Conservation (phyloP, 257 asterid genomes). For the Rubia yunnanensis region DNA sequence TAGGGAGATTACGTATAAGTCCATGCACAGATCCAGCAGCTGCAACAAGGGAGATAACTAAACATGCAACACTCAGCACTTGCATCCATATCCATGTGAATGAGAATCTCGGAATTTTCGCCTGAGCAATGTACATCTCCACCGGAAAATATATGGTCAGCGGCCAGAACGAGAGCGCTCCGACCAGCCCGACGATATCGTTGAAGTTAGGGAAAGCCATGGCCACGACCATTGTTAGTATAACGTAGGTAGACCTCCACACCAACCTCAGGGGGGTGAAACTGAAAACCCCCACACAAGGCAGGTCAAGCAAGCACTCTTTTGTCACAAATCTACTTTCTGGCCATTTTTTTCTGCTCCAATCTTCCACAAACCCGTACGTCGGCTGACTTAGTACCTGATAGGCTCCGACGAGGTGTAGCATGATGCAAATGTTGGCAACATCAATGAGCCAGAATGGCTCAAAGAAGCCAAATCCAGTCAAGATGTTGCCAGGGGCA, state of each 20-base stretch:
- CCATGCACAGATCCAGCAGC: constrained; percentile 56
- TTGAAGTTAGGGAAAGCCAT: constrained; percentile 70
- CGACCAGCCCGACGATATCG: constrained; percentile 52
- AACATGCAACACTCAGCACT: constrained; percentile 29
- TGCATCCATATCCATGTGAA: constrained; percentile 40
- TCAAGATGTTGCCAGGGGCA: constrained; percentile 69
- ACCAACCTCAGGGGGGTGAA: constrained; percentile 36
- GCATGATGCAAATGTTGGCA: constrained; percentile 46
- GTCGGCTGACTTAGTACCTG: constrained; percentile 59
- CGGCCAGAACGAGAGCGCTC: constrained; percentile 60
- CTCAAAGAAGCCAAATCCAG: constrained; percentile 72
- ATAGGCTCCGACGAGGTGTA: constrained; percentile 65
- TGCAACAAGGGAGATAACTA: constrained; percentile 40
- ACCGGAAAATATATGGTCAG: constrained; percentile 51
- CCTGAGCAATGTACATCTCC: constrained; percentile 44
- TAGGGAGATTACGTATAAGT: constrained; percentile 19
- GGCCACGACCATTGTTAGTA: constrained; percentile 35
- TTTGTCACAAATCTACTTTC: constrained; percentile 15
- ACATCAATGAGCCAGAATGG: constrained; percentile 58
- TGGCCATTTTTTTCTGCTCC: constrained; percentile 30
- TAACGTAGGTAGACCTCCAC: constrained; percentile 51
- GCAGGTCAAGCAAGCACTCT: constrained; percentile 19
- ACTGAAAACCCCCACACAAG: constrained; percentile 16
- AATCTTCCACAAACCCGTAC: constrained; percentile 38
- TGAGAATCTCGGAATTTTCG: constrained; percentile 26